Base-by-base conservation (phyloP, 352 stramenopile species). In the Phytophthora sojae region DNA sequence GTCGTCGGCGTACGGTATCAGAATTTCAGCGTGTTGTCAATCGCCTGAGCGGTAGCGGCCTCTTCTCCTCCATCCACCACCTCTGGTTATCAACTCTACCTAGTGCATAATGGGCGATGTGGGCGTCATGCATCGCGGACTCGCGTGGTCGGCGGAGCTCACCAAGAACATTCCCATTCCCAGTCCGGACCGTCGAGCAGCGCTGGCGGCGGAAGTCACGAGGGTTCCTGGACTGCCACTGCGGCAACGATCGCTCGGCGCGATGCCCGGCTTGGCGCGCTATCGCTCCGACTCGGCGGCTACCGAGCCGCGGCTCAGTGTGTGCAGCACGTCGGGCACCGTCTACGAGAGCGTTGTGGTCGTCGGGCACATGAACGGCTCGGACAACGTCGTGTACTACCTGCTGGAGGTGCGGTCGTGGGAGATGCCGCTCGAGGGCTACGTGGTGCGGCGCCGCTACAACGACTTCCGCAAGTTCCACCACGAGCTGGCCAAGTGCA, bases 391-490 rank as follows among this genome's bases (percentile, higher is more conserved):
- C 54, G 85, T 92, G 55, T 93, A 93, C 72, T 93, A 94, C 69
- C 69, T 93, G 39, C 52, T 94, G 42, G 85, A 94, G 53, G 83
- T 94, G 63, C 80, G 83, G 15, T 92, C 85, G 15, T 87, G 79
- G 73, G 85, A 93, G 53, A 81, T 76, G 52, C 87, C 87, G 35
- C 83, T 94, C 4, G 87, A 94, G n/a, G 81, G 79, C 9, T 94
- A 94, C 79, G 86, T 92, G 54, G 80, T 94, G 49, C 85, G 87
- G 17, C 82, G 87, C 21, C 82, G 87, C 6, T 94, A 90, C 75
- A 90, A 88, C 61, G 87, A 94, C 67, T 93, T 94, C 54, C 84
- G 83, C 67, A 69, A 76, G 47, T 82, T 94, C 69, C 81, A 93
- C 61, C 54, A 80, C 1, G 70, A 85, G 30, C 73, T 94, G 49